phyloP scores from a whole-genome alignment of 2,329 filamentous ascomycete genomes.

The Fusarium tjaetaba region DNA sequence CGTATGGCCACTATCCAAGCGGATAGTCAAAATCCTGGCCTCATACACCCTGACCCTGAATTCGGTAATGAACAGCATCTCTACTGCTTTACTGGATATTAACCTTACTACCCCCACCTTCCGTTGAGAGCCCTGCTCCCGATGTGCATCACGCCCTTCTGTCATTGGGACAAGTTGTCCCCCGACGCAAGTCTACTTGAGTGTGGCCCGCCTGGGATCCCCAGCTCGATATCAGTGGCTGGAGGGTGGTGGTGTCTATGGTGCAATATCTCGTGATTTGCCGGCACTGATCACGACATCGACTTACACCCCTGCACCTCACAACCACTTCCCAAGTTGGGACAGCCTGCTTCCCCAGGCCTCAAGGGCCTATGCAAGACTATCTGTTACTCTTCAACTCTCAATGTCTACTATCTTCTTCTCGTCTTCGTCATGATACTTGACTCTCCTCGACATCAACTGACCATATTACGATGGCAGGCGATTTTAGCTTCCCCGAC shows the following conservation, averaged over 20 bases:
- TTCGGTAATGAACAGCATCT: constrained; percentile 26
- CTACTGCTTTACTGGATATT: constrained; percentile 15
- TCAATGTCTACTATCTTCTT: constrained; percentile 27
- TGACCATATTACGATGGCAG: constrained; percentile 58
- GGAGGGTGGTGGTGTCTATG: constrained; percentile 61
- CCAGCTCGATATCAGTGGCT: constrained; percentile 41
- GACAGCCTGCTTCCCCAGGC: constrained; percentile 37
- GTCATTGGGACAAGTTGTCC: constrained; percentile 41
- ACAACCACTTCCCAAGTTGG: constrained; percentile 42
- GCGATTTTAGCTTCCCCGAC: constrained; percentile 67
- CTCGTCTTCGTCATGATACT: constrained; percentile 35
- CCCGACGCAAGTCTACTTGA: constrained; percentile 28
- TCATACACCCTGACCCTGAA: constrained; percentile 16
- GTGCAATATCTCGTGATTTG: constrained; percentile 71
- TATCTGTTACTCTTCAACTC: constrained; percentile 35
- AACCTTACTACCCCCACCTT: constrained; percentile 29
- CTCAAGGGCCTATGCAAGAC: constrained; percentile 30
- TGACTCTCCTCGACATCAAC: constrained; percentile 34
- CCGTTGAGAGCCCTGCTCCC: constrained; percentile 23
- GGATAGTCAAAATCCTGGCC: constrained; percentile 25
- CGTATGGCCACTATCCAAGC: constrained; percentile 31
- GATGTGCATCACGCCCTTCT: constrained; percentile 23
- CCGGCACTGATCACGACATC: constrained; percentile 44
- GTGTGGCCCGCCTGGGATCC: constrained; percentile 36
- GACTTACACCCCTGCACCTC: constrained; percentile 34